These are phyloP conservation scores for Daedaleopsis sinensis DNA, from an alignment of 768 basidiomycete species.

Conservation along the genomic window DNA sequence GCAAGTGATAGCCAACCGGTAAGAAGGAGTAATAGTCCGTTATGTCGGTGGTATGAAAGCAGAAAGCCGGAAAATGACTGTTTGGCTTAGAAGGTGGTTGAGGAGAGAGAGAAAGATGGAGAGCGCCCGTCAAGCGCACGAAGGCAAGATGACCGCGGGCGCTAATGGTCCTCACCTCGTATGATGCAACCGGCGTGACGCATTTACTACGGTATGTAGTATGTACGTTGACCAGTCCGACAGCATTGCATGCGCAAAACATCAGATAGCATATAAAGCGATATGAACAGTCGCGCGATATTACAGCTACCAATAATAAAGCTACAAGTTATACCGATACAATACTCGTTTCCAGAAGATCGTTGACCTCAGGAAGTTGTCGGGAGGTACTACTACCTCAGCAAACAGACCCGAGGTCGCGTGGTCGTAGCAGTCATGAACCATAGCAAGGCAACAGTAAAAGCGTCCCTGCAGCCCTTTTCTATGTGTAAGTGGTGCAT, in stretches of 20 bases:
- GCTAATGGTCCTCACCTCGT: too few species aligned
- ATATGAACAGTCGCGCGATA: background rate
- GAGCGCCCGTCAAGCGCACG: too few species aligned
- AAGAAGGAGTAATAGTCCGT: too few species aligned
- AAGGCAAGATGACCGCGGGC: too few species aligned
- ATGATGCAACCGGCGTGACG: too few species aligned
- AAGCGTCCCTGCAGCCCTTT: background rate
- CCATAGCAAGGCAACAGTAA: background rate
- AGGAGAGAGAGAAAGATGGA: too few species aligned
- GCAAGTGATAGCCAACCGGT: too few species aligned
- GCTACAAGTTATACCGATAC: slow-evolving; percentile 13
- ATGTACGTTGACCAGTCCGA: background rate
- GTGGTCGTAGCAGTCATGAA: slow-evolving; percentile 1
- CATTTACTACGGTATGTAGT: too few species aligned
- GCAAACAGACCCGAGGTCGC: background rate
- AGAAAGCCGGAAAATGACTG: too few species aligned
- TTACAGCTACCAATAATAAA: background rate
- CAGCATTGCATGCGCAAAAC: background rate
- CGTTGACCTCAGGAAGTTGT: background rate
- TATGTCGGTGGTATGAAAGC: too few species aligned
- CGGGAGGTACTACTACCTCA: too few species aligned
- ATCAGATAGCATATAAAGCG: background rate
- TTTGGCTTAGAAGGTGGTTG: too few species aligned
- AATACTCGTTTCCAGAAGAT: background rate
- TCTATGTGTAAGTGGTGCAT: background rate